These are phyloP conservation scores for Sicyos edulis DNA, from an alignment of 306 rosid species.

Conservation along the genomic window DNA sequence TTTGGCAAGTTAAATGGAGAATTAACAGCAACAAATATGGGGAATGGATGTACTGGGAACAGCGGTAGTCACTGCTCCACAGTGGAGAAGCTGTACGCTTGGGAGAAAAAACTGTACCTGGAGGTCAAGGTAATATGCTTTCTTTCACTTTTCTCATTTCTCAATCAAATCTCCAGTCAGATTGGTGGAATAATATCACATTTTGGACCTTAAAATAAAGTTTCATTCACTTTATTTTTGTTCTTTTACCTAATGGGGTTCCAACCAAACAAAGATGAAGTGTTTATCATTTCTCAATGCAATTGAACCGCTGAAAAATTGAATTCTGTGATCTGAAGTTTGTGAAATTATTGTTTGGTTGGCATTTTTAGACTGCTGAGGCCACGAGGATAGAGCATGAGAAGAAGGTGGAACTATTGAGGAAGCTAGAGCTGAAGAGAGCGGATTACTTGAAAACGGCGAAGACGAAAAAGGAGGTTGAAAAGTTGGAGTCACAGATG, in stretches of 20 bases:
- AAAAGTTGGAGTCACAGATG: slow-evolving; percentile 83
- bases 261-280: background rate
- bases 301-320: background rate
- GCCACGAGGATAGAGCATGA: slow-evolving; percentile 64
- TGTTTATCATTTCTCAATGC: slow-evolving; percentile 18
- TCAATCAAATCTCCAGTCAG: slow-evolving; percentile 20
- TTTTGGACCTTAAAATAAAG: slow-evolving; percentile 9
- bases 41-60: slow-evolving; percentile 27
- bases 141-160: background rate
- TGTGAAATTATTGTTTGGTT: slow-evolving; percentile 9
- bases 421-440: slow-evolving; percentile 83
- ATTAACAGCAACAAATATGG: slow-evolving; percentile 30
- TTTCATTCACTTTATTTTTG: too few species aligned
- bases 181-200: slow-evolving; percentile 14
- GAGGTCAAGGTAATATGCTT: slow-evolving; percentile 65
- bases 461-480: slow-evolving; percentile 84
- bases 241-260: slow-evolving; percentile 4
- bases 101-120: slow-evolving; percentile 85
- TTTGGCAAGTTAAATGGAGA: slow-evolving; percentile 47
- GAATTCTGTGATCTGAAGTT: background rate
- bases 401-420: slow-evolving; percentile 51
- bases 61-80: slow-evolving; percentile 68
- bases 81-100: slow-evolving; percentile 80
- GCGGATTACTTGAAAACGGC: slow-evolving; percentile 80
- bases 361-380: slow-evolving; percentile 61